Conservation (phyloP, 1,284 basidiomycete genomes). For the Ganoderma sp. region DNA sequence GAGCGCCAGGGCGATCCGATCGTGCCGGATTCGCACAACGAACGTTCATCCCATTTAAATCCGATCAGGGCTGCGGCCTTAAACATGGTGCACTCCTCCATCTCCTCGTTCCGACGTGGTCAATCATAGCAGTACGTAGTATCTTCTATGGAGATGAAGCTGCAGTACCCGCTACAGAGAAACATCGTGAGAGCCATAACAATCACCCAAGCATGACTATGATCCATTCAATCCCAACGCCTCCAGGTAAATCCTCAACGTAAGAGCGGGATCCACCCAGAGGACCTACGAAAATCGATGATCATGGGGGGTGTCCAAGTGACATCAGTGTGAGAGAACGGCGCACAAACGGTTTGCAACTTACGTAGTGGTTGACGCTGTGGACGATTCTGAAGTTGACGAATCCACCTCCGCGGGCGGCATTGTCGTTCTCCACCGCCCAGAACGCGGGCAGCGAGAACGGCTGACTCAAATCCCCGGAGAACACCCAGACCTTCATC, state of each 20-base stretch:
- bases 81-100: background rate
- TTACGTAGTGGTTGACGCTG: conserved; percentile 43
- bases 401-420: conserved; percentile 32
- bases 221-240: background rate
- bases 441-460: conserved; percentile 36
- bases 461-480: conserved; percentile 30
- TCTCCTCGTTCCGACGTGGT: background rate
- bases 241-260: background rate
- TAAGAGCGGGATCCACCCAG: conserved; percentile 3
- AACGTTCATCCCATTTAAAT: background rate
- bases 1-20: background rate
- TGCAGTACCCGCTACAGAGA: background rate
- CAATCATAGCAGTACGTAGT: background rate
- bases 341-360: background rate
- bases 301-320: conserved; percentile 3
- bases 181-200: background rate
- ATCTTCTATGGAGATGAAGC: background rate
- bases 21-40: background rate
- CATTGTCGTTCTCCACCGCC: conserved; percentile 37
- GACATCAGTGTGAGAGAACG: conserved; percentile 3
- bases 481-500: conserved; percentile 32
- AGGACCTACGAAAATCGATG: background rate
- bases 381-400: conserved; percentile 36
- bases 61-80: too few relatives aligned
- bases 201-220: background rate